These are phyloP conservation scores for Irpex sp. DNA, from an alignment of 1,284 basidiomycete genomes.

Conservation along the genomic window DNA sequence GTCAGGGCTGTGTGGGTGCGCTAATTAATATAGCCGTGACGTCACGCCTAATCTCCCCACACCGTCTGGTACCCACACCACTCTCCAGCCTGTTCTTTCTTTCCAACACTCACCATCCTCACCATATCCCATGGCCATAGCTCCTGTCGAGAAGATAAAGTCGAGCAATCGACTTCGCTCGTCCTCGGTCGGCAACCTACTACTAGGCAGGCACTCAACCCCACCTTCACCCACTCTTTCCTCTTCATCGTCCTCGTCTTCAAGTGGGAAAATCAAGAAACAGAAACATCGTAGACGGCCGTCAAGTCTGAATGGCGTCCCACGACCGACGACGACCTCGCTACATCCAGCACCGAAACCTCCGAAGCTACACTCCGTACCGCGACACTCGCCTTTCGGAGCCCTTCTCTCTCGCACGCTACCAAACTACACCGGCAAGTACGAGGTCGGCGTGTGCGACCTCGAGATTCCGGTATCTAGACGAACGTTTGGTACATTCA, in stretches of 20 bases:
- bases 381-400: constrained; percentile 23
- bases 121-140: not conserved
- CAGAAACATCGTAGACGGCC: not conserved
- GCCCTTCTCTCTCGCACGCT: constrained; percentile 25
- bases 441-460: constrained; percentile 30
- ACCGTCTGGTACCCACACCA: not conserved
- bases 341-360: constrained; percentile 11
- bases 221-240: not conserved
- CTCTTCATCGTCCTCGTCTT: not conserved
- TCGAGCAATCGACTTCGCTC: not conserved
- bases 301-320: not conserved
- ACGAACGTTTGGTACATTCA: constrained; percentile 28
- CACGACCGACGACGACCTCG: constrained; percentile 5
- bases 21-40: not conserved
- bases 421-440: constrained; percentile 26
- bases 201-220: not conserved
- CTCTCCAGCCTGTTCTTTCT: not conserved
- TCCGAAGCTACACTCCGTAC: constrained; percentile 11
- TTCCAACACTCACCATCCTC: not conserved
- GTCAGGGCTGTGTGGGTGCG: not conserved
- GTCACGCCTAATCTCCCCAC: not conserved
- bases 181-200: not conserved
- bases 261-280: not conserved
- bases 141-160: not conserved
- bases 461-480: constrained; percentile 24